phyloP scores from a whole-genome alignment of 1,284 basidiomycete genomes.

The Flammula alnicola region DNA sequence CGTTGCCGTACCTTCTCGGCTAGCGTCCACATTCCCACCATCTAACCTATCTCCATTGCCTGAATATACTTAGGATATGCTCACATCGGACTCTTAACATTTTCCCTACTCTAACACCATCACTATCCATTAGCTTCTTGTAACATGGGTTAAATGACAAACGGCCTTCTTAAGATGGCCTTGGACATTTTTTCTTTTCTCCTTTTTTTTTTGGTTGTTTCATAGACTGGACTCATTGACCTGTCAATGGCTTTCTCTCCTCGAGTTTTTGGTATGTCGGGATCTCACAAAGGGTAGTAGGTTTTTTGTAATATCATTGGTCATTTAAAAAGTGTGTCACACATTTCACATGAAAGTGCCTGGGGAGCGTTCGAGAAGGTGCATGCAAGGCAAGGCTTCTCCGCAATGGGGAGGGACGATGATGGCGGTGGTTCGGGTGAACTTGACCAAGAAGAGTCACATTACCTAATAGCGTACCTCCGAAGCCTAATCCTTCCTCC shows the following conservation, averaged over 20 bases:
- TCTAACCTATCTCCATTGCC: slow-evolving; percentile 40
- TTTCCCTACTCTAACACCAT: slow-evolving; percentile 2
- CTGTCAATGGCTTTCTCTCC: slow-evolving; percentile 13
- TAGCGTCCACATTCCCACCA: slow-evolving; percentile 29
- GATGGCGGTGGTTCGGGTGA: slow-evolving; percentile 32
- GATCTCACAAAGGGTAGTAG: slow-evolving; percentile 21
- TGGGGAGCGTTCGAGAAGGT: slow-evolving; percentile 46
- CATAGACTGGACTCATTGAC: slow-evolving; percentile 19
- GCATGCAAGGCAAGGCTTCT: slow-evolving; percentile 47
- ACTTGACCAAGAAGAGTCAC: slow-evolving; percentile 29
- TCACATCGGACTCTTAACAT: slow-evolving; percentile 1
- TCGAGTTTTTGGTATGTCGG: slow-evolving; percentile 11
- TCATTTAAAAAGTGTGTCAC: slow-evolving; percentile 39
- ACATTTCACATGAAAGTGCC: slow-evolving; percentile 44
- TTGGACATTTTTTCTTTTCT: slow-evolving; percentile 15
- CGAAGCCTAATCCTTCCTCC: slow-evolving; percentile 75
- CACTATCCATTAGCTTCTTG: slow-evolving; percentile 16
- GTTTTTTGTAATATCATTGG: slow-evolving; percentile 31
- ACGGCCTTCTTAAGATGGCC: slow-evolving; percentile 22
- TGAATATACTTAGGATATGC: slow-evolving; percentile 43
- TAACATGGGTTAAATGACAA: slow-evolving; percentile 22
- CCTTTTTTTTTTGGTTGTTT: slow-evolving; percentile 18
- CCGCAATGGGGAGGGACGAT: slow-evolving; percentile 19
- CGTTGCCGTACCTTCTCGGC: slow-evolving; percentile 21
- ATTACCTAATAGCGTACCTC: slow-evolving; percentile 70